phyloP scores from a whole-genome alignment of 2,329 filamentous ascomycete species.

The Sporothrix euskadiensis region DNA sequence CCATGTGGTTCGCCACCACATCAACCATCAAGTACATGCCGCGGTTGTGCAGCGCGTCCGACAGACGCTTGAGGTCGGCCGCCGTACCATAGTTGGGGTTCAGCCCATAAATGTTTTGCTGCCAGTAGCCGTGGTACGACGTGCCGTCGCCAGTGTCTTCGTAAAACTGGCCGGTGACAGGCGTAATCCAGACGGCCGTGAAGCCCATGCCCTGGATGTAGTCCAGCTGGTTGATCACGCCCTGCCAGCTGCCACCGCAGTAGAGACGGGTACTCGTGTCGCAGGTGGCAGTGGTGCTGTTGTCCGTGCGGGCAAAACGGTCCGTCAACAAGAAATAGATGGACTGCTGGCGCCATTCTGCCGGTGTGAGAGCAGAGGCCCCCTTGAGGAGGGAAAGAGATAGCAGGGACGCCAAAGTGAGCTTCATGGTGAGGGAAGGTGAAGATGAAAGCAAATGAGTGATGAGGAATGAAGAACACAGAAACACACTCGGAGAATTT shows the following conservation, averaged over 20 bases:
- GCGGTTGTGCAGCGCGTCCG: constrained; percentile 44
- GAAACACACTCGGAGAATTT: not conserved
- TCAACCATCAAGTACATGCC: constrained; percentile 50
- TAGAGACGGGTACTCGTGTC: constrained; percentile 43
- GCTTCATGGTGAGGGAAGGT: constrained; percentile 5
- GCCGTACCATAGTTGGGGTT: constrained; percentile 61
- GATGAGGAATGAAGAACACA: not conserved
- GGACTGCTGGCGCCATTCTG: constrained; percentile 53
- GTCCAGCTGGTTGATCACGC: constrained; percentile 58
- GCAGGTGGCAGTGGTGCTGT: constrained; percentile 48
- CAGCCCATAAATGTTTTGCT: constrained; percentile 45
- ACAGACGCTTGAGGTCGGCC: constrained; percentile 59
- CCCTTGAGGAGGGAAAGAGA: constrained; percentile 1
- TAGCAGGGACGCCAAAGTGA: constrained; percentile 12
- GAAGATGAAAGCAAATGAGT: not conserved
- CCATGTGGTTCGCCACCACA: constrained; percentile 57
- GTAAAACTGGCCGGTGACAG: constrained; percentile 50
- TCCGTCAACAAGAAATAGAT: constrained; percentile 63
- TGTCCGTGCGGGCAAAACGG: constrained; percentile 52
- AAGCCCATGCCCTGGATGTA: constrained; percentile 65
- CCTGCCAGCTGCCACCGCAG: constrained; percentile 62
- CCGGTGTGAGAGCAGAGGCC: constrained; percentile 26
- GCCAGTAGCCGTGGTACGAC: constrained; percentile 59
- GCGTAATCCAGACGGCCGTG: constrained; percentile 60
- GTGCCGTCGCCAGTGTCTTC: constrained; percentile 36